phyloP scores from a whole-genome alignment of 2,329 filamentous ascomycete genomes.

The Ophiosphaerella korrae region DNA sequence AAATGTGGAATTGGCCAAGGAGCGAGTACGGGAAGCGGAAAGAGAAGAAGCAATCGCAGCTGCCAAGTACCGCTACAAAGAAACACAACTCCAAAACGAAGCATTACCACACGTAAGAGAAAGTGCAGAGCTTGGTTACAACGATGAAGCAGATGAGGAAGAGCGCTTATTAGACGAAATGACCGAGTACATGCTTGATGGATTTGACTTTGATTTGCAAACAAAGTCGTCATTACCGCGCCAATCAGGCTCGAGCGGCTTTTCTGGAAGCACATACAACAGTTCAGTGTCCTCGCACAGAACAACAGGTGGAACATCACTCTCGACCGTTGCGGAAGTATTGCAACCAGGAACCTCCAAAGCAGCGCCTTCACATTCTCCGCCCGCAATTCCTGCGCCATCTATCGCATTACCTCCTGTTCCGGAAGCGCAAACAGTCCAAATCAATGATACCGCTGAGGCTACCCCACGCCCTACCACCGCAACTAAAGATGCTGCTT shows the following conservation, averaged over 20 bases:
- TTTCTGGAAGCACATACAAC: slow-evolving; percentile 79
- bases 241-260: slow-evolving; percentile 80
- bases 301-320: slow-evolving; percentile 67
- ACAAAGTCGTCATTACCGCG: slow-evolving; percentile 72
- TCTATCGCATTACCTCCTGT: slow-evolving; percentile 40
- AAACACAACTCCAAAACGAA: slow-evolving; percentile 54
- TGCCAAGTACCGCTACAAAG: slow-evolving; percentile 64
- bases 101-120: slow-evolving; percentile 45
- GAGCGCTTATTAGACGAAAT: slow-evolving; percentile 76
- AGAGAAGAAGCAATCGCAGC: slow-evolving; percentile 68
- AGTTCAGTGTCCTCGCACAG: slow-evolving; percentile 77
- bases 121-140: slow-evolving; percentile 42
- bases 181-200: slow-evolving; percentile 81
- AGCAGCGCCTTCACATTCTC: slow-evolving; percentile 32
- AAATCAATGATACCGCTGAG: slow-evolving; percentile 30
- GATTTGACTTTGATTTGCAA: slow-evolving; percentile 75
- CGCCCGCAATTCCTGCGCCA: slow-evolving; percentile 35
- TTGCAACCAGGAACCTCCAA: slow-evolving; percentile 48
- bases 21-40: slow-evolving; percentile 75
- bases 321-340: slow-evolving; percentile 76
- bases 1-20: slow-evolving; percentile 76
- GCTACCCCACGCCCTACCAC: slow-evolving; percentile 33
- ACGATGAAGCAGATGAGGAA: slow-evolving; percentile 54
- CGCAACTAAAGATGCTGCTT: slow-evolving; percentile 34
- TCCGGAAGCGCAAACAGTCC: slow-evolving; percentile 35